Evolutionary conservation across 495 filamentous ascomycete genomes (phyloP), one percentile per base, ranked within the genome.

Genomic region (Podospora australis): DNA sequence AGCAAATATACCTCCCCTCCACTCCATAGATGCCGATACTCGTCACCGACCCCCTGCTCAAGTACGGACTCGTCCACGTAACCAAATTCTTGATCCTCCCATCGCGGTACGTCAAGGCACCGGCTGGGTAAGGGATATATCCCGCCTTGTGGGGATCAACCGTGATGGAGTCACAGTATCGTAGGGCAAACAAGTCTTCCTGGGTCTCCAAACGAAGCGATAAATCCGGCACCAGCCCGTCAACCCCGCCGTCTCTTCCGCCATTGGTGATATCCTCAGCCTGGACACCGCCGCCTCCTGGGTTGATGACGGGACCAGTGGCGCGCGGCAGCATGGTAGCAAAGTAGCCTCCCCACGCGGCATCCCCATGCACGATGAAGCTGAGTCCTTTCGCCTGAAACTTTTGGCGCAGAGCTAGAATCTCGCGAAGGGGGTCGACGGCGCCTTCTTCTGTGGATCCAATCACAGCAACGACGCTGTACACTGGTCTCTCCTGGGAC

Each of bases 301-400:
- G 4, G 17, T 8, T 36, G 6, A 4, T 16, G 34, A 16, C n/a
- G 13, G 55, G 44, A 23, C 50, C 44, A 29, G 47, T 54, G 14
- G 50, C 55, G 14, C 46, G 53, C 4, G 59, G 65, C 21, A 73
- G 48, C 69, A 73, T 70, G 0, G 68, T 60, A 45, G 59, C 57
- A 52, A 78, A 76, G 48, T 77, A 78, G 4, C 73, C 73, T 20
- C 73, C 71, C 74, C 73, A 77, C 0, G 71, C 72, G 4, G 70
- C 70, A 53, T 75, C 73, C 5, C 57, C 65, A 48, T 76, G 73
- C 1, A 76, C 57, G 48, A 54, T 42, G 62, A 74, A 57, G 16
- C 68, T 72, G 7, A 73, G 48, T 0, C 72, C 73, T 20, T 59
- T 42, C 9, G 48, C 52, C 46, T 71, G 64, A 36, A 70, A 65